A percentile compares a stretch with the other conserved stretches of the same genome.
Evolutionary conservation across 495 filamentous ascomycete species (phyloP).

Genomic region (Talaromyces stipitatus): DNA sequence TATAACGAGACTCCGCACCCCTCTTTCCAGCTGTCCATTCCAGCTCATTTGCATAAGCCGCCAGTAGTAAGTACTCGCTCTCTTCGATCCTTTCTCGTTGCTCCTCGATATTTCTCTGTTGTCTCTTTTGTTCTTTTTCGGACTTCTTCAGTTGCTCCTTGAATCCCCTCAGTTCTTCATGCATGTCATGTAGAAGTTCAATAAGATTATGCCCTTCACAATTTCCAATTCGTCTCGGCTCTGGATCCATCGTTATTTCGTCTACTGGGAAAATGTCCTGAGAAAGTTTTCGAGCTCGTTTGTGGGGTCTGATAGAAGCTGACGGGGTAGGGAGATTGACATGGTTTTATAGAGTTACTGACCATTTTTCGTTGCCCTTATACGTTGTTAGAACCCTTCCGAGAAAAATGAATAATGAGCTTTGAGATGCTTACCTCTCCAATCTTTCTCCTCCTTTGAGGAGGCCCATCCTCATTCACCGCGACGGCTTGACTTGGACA

Average conservation of each 20-base stretch:
- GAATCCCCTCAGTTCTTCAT: not conserved
- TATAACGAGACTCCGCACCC: not conserved
- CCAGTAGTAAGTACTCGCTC: not conserved
- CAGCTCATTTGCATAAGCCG: slow-evolving; percentile 2
- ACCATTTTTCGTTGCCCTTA: not conserved
- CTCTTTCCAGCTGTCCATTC: not conserved
- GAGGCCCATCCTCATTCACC: slow-evolving; percentile 2
- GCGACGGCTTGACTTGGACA: not conserved
- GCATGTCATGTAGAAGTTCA: not conserved
- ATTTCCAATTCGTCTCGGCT: not conserved
- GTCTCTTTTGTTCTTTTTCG: not conserved
- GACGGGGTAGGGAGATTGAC: not conserved
- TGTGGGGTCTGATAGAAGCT: not conserved
- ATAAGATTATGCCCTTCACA: not conserved
- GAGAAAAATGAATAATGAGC: not conserved
- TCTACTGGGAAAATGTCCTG: not conserved
- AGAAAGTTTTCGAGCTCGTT: slow-evolving; percentile 1
- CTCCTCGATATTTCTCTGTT: not conserved
- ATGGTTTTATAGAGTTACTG: not conserved
- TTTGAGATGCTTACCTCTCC: not conserved
- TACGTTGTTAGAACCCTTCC: not conserved
- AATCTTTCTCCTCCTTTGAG: not conserved
- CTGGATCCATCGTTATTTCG: not conserved
- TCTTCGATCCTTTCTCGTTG: not conserved
- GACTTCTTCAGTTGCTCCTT: not conserved